These are phyloP conservation scores for Talaromyces amestolkiae DNA, from an alignment of 2,329 filamentous ascomycete species.

Conservation along the genomic window DNA sequence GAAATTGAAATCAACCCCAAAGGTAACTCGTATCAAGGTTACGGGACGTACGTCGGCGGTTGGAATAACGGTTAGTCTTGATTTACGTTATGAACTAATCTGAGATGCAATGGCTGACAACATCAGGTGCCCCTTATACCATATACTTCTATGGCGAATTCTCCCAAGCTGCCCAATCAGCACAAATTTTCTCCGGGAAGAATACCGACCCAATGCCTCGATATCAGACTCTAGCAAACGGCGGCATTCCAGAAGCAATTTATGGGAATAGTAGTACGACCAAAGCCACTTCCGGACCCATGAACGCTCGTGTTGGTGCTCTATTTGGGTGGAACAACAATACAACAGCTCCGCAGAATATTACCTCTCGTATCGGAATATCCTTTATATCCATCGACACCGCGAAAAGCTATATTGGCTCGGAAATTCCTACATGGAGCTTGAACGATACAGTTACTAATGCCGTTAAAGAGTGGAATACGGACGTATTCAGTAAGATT, in stretches of 20 bases:
- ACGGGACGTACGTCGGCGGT: slow-evolving; percentile 48
- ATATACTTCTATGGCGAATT: slow-evolving; percentile 49
- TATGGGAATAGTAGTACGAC: slow-evolving; percentile 48
- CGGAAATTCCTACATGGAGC: slow-evolving; percentile 63
- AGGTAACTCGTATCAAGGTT: slow-evolving; percentile 46
- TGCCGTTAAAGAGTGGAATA: slow-evolving; percentile 58
- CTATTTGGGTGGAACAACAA: slow-evolving; percentile 59
- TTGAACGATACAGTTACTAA: slow-evolving; percentile 54
- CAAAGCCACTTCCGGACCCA: slow-evolving; percentile 56
- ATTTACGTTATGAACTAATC: not conserved
- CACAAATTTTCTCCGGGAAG: slow-evolving; percentile 38
- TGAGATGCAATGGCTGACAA: slow-evolving; percentile 4
- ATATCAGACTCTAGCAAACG: slow-evolving; percentile 55
- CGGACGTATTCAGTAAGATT: slow-evolving; percentile 53
- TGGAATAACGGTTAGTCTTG: slow-evolving; percentile 40
- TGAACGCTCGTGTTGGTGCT: slow-evolving; percentile 56
- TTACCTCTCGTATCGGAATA: slow-evolving; percentile 62
- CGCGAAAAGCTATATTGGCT: slow-evolving; percentile 64
- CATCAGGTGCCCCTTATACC: slow-evolving; percentile 37
- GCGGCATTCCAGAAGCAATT: slow-evolving; percentile 56
- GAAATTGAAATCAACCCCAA: slow-evolving; percentile 39
- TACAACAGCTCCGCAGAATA: slow-evolving; percentile 40
- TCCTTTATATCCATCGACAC: slow-evolving; percentile 64
- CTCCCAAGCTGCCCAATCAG: slow-evolving; percentile 34
- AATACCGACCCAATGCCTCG: slow-evolving; percentile 37